phyloP scores from a whole-genome alignment of 2,329 filamentous ascomycete species.

The Nemania sp. region DNA sequence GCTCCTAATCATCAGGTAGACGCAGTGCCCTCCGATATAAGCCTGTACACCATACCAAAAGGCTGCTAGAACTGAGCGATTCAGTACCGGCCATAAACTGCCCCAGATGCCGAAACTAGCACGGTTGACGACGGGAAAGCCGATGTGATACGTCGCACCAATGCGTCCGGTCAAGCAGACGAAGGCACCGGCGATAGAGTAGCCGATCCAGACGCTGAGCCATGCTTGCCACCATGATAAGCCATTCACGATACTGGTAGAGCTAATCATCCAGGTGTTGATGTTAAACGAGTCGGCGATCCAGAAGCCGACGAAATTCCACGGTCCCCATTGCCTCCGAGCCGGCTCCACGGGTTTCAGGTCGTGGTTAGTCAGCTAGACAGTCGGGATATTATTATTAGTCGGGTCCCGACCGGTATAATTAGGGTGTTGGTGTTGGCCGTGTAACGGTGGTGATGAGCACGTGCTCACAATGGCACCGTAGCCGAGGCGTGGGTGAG shows the following conservation, averaged over 20 bases:
- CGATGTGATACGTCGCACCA: slow-evolving; percentile 84
- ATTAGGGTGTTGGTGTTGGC: not conserved
- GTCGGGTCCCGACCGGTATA: slow-evolving; percentile 7
- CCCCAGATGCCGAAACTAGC: slow-evolving; percentile 89
- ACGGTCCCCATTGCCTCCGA: slow-evolving; percentile 79
- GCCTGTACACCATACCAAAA: slow-evolving; percentile 86
- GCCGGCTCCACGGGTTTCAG: slow-evolving; percentile 78
- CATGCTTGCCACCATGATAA: slow-evolving; percentile 91
- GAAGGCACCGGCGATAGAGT: slow-evolving; percentile 75
- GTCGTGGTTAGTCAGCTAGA: slow-evolving; percentile 77
- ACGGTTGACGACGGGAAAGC: slow-evolving; percentile 79
- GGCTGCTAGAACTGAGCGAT: slow-evolving; percentile 82
- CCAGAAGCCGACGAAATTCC: slow-evolving; percentile 91
- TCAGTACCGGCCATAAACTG: slow-evolving; percentile 84
- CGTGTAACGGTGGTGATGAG: too few species aligned
- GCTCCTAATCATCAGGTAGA: slow-evolving; percentile 84
- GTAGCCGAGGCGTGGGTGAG: not conserved
- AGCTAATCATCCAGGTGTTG: slow-evolving; percentile 93
- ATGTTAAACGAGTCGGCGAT: slow-evolving; percentile 85
- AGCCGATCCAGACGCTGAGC: slow-evolving; percentile 87
- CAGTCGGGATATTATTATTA: slow-evolving; percentile 12
- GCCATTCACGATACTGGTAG: slow-evolving; percentile 75
- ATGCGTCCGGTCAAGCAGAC: slow-evolving; percentile 79
- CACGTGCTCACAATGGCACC: not conserved
- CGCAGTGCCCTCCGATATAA: slow-evolving; percentile 83